Evolutionary conservation across 176 grass and related monocot species (phyloP), one percentile per base, ranked within the genome.

Genomic region (Ananas comosus): DNA sequence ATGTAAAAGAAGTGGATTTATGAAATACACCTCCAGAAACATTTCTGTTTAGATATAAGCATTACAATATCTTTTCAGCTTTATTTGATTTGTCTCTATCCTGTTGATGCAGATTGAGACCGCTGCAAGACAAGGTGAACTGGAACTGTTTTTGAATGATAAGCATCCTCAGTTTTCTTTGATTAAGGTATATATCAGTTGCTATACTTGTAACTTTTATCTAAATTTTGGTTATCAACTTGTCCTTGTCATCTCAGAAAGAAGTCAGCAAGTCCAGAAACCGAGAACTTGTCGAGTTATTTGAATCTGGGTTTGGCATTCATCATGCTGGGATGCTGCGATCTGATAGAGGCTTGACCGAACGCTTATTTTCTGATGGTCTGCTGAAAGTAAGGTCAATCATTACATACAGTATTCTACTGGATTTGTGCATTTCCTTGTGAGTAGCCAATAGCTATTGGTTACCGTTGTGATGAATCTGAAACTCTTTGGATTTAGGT

Each of bases 251-350:
- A 48, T 80, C 74, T 69, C 81, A 96, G 92, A 91, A 85, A 91
- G 92, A 96, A 80, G 92, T 92, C 64, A 66, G 66, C 65, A 92
- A 92, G 80, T 90, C 92, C 73, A 96, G 83, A 89, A 92, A 85
- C 78, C 79, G 92, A 61, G 88, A 96, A 84, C 78, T 92, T 79
- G 59, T 70, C 21, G 92, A 92, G 53, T 92, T 92, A 77, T 96
- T 96, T 53, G 92, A 96, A 82, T 82, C 83, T 86, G 88, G 88
- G 51, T 96, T 96, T 79, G 92, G 92, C 25, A 89, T 96, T 82
- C 92, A 96, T 74, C 91, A 96, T 80, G 92, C 92, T 64, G 92
- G 92, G 63, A 89, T 96, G 92, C 85, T 96, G 18, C 86, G 92
- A 70, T 84, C 92, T 67, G 92, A 96, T 59, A 86, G 92, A 91